Percentiles rank a stretch among this genome's conserved stretches.
These are phyloP conservation scores for Monsonia emarginata DNA, from an alignment of 441 rosid genomes.

Conservation along the genomic window DNA sequence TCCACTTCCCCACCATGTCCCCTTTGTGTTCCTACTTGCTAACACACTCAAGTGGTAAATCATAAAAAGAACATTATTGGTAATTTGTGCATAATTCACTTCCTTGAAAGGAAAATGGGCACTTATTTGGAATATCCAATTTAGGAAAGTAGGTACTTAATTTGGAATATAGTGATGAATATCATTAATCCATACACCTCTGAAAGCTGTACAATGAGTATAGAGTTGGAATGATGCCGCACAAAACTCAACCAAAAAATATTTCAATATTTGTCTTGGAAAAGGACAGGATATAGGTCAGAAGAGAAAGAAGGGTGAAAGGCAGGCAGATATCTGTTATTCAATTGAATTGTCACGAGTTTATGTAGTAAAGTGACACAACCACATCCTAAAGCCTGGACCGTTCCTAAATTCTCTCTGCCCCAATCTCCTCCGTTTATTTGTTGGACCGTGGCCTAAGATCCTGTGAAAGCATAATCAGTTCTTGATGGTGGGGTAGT, in stretches of 20 bases:
- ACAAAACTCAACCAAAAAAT: background rate
- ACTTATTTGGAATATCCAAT: too few species aligned
- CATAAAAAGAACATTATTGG: too few species aligned
- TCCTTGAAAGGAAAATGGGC: too few species aligned
- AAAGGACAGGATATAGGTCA: background rate
- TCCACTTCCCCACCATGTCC: too few species aligned
- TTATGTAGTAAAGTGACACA: background rate
- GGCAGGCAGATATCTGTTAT: background rate
- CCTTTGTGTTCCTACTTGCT: too few species aligned
- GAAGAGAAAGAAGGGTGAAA: background rate
- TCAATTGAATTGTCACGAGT: background rate
- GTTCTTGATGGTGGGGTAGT: background rate
- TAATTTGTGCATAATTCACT: too few species aligned
- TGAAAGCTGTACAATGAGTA: background rate
- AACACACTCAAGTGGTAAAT: too few species aligned
- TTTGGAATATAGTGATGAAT: too few species aligned
- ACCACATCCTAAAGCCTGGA: background rate
- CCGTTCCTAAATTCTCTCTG: background rate
- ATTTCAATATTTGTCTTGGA: background rate
- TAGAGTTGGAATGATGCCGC: background rate
- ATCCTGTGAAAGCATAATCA: background rate
- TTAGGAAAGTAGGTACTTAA: too few species aligned
- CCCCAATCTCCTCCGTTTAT: background rate
- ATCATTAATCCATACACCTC: background rate
- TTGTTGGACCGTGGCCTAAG: background rate